Conservation (phyloP, 306 rosid species). For the Erythrophleum fordii region DNA sequence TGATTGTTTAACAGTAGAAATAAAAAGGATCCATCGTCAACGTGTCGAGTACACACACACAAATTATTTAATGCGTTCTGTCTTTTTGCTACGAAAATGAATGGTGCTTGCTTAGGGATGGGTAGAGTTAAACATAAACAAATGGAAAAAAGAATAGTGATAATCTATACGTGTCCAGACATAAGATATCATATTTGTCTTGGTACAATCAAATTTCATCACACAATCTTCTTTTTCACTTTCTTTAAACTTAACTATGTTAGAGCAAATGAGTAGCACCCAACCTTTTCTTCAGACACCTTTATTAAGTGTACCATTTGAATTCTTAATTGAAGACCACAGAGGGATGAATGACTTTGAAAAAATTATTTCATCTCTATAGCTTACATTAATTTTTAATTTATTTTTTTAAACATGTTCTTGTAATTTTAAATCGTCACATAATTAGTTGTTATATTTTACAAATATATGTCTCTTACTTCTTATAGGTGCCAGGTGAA, state of each 20-base stretch:
- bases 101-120: background rate
- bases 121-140: background rate
- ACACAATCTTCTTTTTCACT: background rate
- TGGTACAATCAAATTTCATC: background rate
- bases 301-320: background rate
- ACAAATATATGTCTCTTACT: too few relatives aligned
- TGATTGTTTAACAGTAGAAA: background rate
- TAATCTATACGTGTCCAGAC: background rate
- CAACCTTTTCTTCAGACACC: background rate
- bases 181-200: background rate
- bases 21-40: background rate
- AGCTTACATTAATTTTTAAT: too few relatives aligned
- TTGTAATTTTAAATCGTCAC: too few relatives aligned
- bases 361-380: too few relatives aligned
- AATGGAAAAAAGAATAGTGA: background rate
- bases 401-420: too few relatives aligned
- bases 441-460: too few relatives aligned
- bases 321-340: background rate
- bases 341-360: background rate
- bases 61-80: background rate
- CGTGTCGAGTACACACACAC: constrained; percentile 30
- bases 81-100: constrained; percentile 21
- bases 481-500: too few relatives aligned
- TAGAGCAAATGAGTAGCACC: background rate
- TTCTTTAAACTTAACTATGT: too few relatives aligned